Conservation (phyloP, 768 basidiomycete species). For the Boletellus sp. region DNA sequence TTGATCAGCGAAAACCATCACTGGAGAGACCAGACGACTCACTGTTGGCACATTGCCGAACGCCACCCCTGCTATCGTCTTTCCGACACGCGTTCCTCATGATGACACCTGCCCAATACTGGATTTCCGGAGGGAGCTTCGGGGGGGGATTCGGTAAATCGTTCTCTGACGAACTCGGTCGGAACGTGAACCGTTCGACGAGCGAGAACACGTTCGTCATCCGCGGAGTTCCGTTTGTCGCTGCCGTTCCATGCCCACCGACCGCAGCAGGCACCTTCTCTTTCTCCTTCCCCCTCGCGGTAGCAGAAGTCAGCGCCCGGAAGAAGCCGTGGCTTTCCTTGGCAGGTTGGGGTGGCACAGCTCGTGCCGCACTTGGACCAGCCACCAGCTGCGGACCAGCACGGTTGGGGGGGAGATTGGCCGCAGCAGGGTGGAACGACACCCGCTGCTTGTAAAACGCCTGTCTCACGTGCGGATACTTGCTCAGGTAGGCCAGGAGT, state of each 20-base stretch:
- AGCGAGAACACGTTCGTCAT: slow-evolving; percentile 94
- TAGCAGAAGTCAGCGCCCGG: slow-evolving; percentile 41
- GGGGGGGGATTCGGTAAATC: slow-evolving; percentile 67
- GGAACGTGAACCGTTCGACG: slow-evolving; percentile 94
- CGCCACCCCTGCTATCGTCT: slow-evolving; percentile 89
- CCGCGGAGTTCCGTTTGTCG: slow-evolving; percentile 25
- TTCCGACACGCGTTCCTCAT: slow-evolving; percentile 99
- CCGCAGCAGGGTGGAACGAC: slow-evolving; percentile 78
- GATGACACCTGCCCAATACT: slow-evolving; percentile 99
- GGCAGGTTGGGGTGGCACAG: slow-evolving; percentile 11
- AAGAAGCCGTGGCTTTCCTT: slow-evolving; percentile 44
- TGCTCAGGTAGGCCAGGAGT: slow-evolving; percentile 92
- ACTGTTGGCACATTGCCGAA: slow-evolving; percentile 97
- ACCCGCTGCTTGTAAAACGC: slow-evolving; percentile 87
- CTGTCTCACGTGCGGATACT: slow-evolving; percentile 95
- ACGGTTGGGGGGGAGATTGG: slow-evolving; percentile 36
- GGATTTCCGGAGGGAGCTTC: slow-evolving; percentile 81
- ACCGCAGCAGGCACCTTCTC: slow-evolving; percentile 27
- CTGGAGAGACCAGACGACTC: slow-evolving; percentile 29
- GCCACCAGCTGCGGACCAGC: slow-evolving; percentile 22
- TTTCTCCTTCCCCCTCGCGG: slow-evolving; percentile 49
- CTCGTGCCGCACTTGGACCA: slow-evolving; percentile 24
- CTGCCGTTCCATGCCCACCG: slow-evolving; percentile 22
- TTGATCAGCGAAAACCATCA: slow-evolving; percentile 1
- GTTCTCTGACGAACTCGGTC: slow-evolving; percentile 79